These are phyloP conservation scores for Ilyonectria sp. DNA, from an alignment of 2,329 filamentous ascomycete species.

Conservation along the genomic window DNA sequence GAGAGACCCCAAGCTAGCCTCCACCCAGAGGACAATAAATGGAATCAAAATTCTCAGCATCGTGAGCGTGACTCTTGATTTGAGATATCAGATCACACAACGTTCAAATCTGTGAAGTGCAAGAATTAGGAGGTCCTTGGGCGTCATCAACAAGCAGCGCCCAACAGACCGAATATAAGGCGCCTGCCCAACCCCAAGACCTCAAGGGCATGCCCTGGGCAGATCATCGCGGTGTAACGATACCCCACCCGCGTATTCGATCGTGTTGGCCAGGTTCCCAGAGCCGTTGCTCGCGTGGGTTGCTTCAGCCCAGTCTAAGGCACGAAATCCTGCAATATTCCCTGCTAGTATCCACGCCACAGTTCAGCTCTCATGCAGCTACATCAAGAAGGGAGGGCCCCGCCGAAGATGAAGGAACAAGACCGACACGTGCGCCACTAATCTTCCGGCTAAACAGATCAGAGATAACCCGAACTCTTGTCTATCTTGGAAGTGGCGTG, in stretches of 20 bases:
- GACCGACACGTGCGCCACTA: background rate
- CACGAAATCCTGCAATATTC: background rate
- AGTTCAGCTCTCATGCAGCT: slow-evolving; percentile 20
- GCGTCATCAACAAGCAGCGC: background rate
- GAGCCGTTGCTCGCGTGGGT: background rate
- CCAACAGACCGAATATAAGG: slow-evolving; percentile 6
- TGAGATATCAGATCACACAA: background rate
- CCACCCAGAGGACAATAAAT: background rate
- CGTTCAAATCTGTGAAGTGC: background rate
- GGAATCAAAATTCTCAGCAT: background rate
- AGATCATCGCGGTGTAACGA: background rate
- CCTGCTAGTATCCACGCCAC: slow-evolving; percentile 15
- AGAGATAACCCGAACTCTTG: background rate
- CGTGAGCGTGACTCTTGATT: background rate
- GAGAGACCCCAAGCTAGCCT: background rate
- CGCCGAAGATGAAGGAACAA: slow-evolving; percentile 5
- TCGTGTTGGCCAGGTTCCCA: background rate
- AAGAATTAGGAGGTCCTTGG: background rate
- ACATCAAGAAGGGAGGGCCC: background rate
- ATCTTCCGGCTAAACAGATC: background rate
- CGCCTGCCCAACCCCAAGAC: background rate
- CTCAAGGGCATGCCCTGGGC: background rate
- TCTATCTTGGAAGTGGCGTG: background rate
- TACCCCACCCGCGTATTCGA: slow-evolving; percentile 9
- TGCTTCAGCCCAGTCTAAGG: background rate